These are phyloP conservation scores for Aspergillus vadensis DNA, from an alignment of 2,329 filamentous ascomycete species.

Conservation along the genomic window DNA sequence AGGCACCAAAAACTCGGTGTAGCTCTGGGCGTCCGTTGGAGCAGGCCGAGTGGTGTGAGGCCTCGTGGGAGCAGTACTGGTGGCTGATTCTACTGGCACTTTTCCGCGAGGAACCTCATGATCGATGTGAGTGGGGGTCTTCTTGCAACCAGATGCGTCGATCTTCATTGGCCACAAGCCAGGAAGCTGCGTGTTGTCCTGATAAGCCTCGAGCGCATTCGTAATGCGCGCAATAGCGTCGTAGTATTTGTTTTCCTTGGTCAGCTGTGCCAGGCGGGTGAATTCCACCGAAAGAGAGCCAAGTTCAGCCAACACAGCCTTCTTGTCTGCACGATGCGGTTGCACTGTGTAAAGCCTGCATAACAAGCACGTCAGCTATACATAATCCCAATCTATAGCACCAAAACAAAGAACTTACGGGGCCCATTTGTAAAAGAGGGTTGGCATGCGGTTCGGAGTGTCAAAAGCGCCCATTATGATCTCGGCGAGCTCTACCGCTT, in stretches of 20 bases:
- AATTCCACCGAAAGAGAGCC: constrained; percentile 86
- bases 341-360: constrained; percentile 29
- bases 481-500: constrained; percentile 77
- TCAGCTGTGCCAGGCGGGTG: constrained; percentile 83
- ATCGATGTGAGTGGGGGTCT: constrained; percentile 24
- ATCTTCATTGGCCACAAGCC: constrained; percentile 79
- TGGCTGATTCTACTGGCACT: constrained; percentile 1
- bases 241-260: constrained; percentile 79
- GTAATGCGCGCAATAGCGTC: constrained; percentile 87
- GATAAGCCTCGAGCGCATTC: constrained; percentile 73
- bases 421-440: constrained; percentile 77
- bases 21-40: constrained; percentile 29
- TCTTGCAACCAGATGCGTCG: constrained; percentile 77
- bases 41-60: constrained; percentile 2
- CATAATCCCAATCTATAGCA: background rate
- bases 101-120: constrained; percentile 15
- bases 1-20: constrained; percentile 28
- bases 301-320: constrained; percentile 66
- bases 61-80: background rate
- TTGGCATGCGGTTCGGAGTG: constrained; percentile 90
- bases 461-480: constrained; percentile 82
- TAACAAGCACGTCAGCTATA: background rate
- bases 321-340: constrained; percentile 61
- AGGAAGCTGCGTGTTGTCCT: constrained; percentile 69
- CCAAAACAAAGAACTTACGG: constrained; percentile 50